Evolutionary conservation across 208 protist genomes (phyloP).

Genomic region (Leishmania aethiopica): DNA sequence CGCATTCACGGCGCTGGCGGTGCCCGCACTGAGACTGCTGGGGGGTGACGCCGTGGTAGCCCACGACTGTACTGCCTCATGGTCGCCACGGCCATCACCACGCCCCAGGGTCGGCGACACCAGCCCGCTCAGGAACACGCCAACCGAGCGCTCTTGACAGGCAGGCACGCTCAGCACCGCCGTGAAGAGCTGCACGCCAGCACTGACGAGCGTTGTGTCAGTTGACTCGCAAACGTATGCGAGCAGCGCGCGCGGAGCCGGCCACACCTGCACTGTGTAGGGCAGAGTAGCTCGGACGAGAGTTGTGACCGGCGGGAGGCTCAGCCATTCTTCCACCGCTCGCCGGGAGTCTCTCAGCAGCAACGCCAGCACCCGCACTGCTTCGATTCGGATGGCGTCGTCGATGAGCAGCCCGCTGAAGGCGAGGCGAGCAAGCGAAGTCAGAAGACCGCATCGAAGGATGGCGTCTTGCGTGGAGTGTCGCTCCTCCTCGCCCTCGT

Average conservation of each 20-base stretch:
- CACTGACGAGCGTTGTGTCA: constrained; percentile 55
- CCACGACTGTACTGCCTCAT: constrained; percentile 6
- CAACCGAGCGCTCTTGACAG: constrained; percentile 16
- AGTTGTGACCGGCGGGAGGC: constrained; percentile 12
- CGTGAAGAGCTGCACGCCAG: constrained; percentile 49
- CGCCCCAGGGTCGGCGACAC: neutral
- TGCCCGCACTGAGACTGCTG: neutral
- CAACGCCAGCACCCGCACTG: constrained; percentile 58
- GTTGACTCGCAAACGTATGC: constrained; percentile 58
- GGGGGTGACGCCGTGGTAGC: neutral
- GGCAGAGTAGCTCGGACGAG: constrained; percentile 24
- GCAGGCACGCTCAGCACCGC: constrained; percentile 37
- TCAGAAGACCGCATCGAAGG: constrained; percentile 59
- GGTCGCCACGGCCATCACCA: neutral
- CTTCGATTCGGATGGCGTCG: constrained; percentile 77
- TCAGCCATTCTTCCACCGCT: constrained; percentile 56
- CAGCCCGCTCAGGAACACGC: constrained; percentile 23
- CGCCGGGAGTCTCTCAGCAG: constrained; percentile 42
- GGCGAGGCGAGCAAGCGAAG: constrained; percentile 54
- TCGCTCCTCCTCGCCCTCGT: constrained; percentile 33
- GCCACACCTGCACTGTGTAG: constrained; percentile 33
- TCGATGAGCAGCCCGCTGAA: constrained; percentile 64
- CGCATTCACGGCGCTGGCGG: neutral
- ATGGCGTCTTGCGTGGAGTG: constrained; percentile 33
- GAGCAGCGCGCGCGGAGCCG: constrained; percentile 50